Evolutionary conservation across 2,329 filamentous ascomycete genomes (phyloP).

Genomic region (Chaetomium sp.): DNA sequence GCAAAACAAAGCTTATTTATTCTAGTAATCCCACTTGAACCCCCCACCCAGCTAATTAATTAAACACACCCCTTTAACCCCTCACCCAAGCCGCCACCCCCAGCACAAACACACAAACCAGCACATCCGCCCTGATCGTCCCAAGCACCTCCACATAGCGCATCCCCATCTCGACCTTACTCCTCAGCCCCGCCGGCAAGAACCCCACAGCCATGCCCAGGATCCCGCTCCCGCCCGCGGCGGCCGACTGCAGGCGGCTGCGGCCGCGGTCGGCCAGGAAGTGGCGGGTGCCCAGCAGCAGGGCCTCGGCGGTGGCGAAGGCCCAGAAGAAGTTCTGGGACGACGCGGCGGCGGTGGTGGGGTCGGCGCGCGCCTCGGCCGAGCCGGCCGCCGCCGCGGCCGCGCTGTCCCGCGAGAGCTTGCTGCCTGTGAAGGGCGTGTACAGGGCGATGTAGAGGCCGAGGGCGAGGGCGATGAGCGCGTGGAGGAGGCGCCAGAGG

Average conservation of each 20-base stretch:
- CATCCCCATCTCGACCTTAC: slow-evolving; percentile 62
- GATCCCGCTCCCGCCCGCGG: slow-evolving; percentile 56
- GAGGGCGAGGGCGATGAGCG: slow-evolving; percentile 68
- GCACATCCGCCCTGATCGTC: slow-evolving; percentile 71
- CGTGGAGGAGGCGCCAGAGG: slow-evolving; percentile 74
- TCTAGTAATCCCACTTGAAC: neutral
- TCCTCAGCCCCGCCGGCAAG: slow-evolving; percentile 64
- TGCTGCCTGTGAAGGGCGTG: slow-evolving; percentile 69
- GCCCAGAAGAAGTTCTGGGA: slow-evolving; percentile 68
- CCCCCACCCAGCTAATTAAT: neutral
- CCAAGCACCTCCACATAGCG: slow-evolving; percentile 71
- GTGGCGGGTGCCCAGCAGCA: slow-evolving; percentile 71
- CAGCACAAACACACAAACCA: slow-evolving; percentile 75
- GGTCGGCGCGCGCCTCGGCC: neutral
- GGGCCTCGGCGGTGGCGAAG: slow-evolving; percentile 76
- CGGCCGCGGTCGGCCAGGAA: slow-evolving; percentile 63
- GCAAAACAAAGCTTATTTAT: neutral
- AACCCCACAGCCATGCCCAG: slow-evolving; percentile 65
- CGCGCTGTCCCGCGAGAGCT: slow-evolving; percentile 54
- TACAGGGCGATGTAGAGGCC: slow-evolving; percentile 70
- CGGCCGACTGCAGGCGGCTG: neutral
- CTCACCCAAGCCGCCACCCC: slow-evolving; percentile 58
- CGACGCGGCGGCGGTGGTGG: slow-evolving; percentile 32
- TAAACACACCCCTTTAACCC: slow-evolving; percentile 9
- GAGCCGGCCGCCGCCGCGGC: slow-evolving; percentile 23